Percentiles rank a stretch among this genome's conserved stretches.
Conservation (phyloP, 2,329 filamentous ascomycete genomes). For the Fusarium beomiforme region DNA sequence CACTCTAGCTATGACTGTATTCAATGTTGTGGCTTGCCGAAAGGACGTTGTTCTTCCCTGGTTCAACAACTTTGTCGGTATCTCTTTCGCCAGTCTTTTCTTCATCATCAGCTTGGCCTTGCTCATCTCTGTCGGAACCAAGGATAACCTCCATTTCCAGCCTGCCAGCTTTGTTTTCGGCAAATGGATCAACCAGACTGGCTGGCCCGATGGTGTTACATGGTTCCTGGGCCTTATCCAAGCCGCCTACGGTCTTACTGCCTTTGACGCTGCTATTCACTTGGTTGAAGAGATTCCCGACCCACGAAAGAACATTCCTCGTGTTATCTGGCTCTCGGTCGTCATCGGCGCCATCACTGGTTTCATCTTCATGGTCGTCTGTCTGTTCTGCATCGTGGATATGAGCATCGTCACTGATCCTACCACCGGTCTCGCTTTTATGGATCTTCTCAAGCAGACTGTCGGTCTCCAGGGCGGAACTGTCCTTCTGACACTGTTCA, state of each 20-base stretch:
- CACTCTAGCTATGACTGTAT: constrained; percentile 57
- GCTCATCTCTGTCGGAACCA: constrained; percentile 61
- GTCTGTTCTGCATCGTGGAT: constrained; percentile 61
- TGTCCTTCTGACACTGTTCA: constrained; percentile 61
- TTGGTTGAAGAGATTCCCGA: constrained; percentile 66
- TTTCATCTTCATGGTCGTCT: constrained; percentile 62
- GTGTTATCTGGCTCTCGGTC: constrained; percentile 63
- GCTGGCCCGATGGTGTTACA: constrained; percentile 65
- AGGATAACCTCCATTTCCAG: constrained; percentile 56
- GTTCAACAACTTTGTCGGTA: constrained; percentile 66
- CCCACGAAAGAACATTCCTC: constrained; percentile 60
- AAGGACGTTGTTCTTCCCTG: constrained; percentile 51
- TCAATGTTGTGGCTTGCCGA: constrained; percentile 64
- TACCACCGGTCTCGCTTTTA: constrained; percentile 56
- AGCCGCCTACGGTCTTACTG: constrained; percentile 61
- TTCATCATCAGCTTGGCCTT: constrained; percentile 61
- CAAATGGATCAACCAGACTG: constrained; percentile 55
- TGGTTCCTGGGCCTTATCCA: constrained; percentile 68
- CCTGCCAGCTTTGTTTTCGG: constrained; percentile 63
- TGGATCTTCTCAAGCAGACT: constrained; percentile 55
- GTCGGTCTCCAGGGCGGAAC: constrained; percentile 52
- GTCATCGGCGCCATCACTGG: constrained; percentile 59
- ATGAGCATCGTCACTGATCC: constrained; percentile 54
- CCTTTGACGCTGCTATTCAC: constrained; percentile 68
- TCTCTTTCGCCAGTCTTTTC: constrained; percentile 63